phyloP scores from a whole-genome alignment of 768 basidiomycete genomes.

The Boletus tylopilopsis region DNA sequence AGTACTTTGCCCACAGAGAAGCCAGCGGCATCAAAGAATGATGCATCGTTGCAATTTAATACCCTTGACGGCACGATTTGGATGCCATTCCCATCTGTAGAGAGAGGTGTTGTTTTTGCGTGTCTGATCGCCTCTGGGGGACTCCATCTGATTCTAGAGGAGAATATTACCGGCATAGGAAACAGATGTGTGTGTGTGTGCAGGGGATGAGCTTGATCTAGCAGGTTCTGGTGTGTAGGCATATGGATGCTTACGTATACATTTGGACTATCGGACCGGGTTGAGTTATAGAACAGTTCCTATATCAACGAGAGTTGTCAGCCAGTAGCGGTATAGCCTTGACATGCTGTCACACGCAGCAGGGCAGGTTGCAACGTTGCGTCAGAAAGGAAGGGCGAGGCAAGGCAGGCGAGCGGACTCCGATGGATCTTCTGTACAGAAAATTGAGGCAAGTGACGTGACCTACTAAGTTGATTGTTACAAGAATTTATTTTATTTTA shows the following conservation, averaged over 20 bases:
- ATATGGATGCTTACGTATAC: too few relatives aligned
- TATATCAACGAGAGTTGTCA: conserved; percentile 13
- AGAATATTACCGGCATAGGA: neutral
- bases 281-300: conserved; percentile 2
- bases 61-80: neutral
- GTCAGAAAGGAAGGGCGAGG: neutral
- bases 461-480: neutral
- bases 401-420: neutral
- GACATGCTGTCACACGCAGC: conserved; percentile 23
- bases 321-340: conserved; percentile 21
- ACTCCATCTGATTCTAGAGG: conserved; percentile 6
- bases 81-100: neutral
- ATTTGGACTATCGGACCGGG: conserved; percentile 1
- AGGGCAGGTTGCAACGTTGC: conserved; percentile 23
- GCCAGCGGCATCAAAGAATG: too few relatives aligned
- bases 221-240: too few relatives aligned
- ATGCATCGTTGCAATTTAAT: neutral
- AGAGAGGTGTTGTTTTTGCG: conserved; percentile 1
- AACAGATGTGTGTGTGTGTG: conserved; percentile 1
- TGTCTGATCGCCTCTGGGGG: conserved; percentile 4
- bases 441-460: neutral
- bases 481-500: too few relatives aligned
- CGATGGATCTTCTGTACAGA: conserved; percentile 14
- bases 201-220: too few relatives aligned
- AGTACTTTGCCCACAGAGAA: neutral